phyloP scores from a whole-genome alignment of 2,329 filamentous ascomycete genomes.

The Calonectria naviculata region DNA sequence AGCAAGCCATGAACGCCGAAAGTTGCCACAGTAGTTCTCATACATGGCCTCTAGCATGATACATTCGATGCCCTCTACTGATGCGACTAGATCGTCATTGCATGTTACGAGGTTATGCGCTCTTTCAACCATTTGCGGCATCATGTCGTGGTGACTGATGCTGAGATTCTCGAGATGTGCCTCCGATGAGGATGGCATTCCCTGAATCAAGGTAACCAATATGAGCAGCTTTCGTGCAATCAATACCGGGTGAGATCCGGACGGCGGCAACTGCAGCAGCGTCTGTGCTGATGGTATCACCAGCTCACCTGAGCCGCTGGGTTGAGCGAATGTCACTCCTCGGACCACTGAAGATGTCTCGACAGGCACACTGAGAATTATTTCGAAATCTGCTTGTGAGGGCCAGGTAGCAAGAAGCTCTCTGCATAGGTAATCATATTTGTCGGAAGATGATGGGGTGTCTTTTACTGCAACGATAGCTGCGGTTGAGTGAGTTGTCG shows the following conservation, averaged over 20 bases:
- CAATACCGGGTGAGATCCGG: conserved; percentile 50
- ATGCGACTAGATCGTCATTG: conserved; percentile 57
- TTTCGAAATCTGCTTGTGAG: conserved; percentile 47
- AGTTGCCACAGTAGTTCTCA: conserved; percentile 57
- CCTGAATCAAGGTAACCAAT: conserved; percentile 51
- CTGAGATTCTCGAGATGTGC: conserved; percentile 19
- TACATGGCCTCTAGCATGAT: conserved; percentile 61
- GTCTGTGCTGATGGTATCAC: conserved; percentile 37
- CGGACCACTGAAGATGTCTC: conserved; percentile 47
- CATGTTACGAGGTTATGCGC: conserved; percentile 52
- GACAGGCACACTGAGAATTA: conserved; percentile 46
- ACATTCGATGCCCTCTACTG: conserved; percentile 61
- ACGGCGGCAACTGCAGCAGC: conserved; percentile 42
- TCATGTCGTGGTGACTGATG: conserved; percentile 29
- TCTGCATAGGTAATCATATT: conserved; percentile 38
- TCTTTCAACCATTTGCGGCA: conserved; percentile 41
- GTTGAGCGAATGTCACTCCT: conserved; percentile 39
- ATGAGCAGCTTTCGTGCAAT: conserved; percentile 55
- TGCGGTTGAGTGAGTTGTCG: not conserved
- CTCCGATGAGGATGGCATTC: conserved; percentile 26
- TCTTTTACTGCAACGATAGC: not conserved
- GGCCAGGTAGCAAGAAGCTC: conserved; percentile 53
- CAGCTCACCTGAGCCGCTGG: conserved; percentile 27
- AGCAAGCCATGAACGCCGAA: conserved; percentile 58
- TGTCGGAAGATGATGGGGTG: not conserved